Evolutionary conservation across 108 stramenopile genomes (phyloP).

Genomic region (Parmales sp.): DNA sequence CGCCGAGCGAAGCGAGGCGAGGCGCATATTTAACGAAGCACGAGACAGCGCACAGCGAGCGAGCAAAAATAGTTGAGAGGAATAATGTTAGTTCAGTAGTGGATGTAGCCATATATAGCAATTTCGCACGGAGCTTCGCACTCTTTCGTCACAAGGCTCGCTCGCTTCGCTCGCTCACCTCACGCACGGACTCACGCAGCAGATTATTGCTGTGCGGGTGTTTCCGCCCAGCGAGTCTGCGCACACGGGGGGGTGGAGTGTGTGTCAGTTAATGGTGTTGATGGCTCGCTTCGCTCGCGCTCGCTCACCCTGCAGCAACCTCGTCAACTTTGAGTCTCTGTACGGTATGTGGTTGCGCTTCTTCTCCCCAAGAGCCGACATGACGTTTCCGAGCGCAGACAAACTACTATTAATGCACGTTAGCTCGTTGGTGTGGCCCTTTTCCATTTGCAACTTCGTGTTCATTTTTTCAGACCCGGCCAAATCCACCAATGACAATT

Average conservation of each 20-base stretch:
- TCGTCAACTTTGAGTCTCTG: slow-evolving; percentile 48
- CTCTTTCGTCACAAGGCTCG: no score
- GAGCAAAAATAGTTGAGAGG: no score
- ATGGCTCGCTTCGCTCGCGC: no score
- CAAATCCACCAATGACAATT: slow-evolving; percentile 49
- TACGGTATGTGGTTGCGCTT: slow-evolving; percentile 33
- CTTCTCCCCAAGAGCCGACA: slow-evolving; percentile 31
- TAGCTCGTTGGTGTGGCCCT: slow-evolving; percentile 36
- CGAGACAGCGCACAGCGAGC: no score
- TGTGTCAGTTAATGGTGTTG: no score
- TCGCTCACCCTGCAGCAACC: slow-evolving; percentile 50
- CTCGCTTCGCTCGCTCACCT: no score
- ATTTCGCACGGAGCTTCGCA: no score
- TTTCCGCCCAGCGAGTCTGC: slow-evolving; percentile 46
- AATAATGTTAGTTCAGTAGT: no score
- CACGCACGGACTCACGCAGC: slow-evolving; percentile 40
- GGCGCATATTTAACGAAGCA: no score
- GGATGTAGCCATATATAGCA: no score
- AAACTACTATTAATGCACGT: slow-evolving; percentile 42
- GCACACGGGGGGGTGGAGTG: no score
- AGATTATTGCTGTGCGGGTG: slow-evolving; percentile 42
- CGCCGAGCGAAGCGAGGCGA: no score
- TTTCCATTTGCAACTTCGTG: not conserved
- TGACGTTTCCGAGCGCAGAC: slow-evolving; percentile 43
- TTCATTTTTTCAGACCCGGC: slow-evolving; percentile 44